These are phyloP conservation scores for Mycena polygramma DNA, from an alignment of 768 basidiomycete genomes.

Conservation along the genomic window DNA sequence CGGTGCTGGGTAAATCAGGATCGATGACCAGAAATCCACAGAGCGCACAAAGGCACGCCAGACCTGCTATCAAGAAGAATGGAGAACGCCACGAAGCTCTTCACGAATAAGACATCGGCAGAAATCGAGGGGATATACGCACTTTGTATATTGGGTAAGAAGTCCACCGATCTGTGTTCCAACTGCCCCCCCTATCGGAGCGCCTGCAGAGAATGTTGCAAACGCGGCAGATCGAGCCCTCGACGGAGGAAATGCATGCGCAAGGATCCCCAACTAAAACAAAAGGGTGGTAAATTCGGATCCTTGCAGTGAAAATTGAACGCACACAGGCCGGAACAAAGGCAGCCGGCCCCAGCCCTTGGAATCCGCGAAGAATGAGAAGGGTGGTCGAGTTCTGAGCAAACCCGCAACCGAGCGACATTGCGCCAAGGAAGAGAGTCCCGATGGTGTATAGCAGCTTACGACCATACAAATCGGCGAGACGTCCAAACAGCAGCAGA, in stretches of 20 bases:
- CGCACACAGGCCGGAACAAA: slow-evolving; percentile 68
- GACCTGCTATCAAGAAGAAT: slow-evolving; percentile 60
- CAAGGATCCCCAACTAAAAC: slow-evolving; percentile 81
- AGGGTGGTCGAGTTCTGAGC: slow-evolving; percentile 61
- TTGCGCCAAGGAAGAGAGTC: slow-evolving; percentile 55
- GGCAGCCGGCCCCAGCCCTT: slow-evolving; percentile 74
- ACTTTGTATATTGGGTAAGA: slow-evolving; percentile 68
- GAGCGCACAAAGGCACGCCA: slow-evolving; percentile 56
- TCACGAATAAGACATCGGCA: neutral
- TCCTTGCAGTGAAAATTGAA: slow-evolving; percentile 26
- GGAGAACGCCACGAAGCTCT: slow-evolving; percentile 65
- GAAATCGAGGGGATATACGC: neutral
- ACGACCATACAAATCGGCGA: slow-evolving; percentile 75
- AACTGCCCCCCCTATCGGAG: slow-evolving; percentile 82
- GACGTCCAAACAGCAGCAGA: slow-evolving; percentile 69
- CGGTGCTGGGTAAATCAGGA: slow-evolving; percentile 52
- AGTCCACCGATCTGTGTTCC: slow-evolving; percentile 83
- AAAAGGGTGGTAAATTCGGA: neutral
- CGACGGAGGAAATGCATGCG: slow-evolving; percentile 79
- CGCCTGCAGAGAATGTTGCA: slow-evolving; percentile 87
- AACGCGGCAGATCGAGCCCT: slow-evolving; percentile 80
- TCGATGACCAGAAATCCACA: slow-evolving; percentile 64
- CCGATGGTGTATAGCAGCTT: slow-evolving; percentile 68
- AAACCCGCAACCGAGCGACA: slow-evolving; percentile 66
- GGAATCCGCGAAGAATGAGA: slow-evolving; percentile 70